Evolutionary conservation across 768 basidiomycete genomes (phyloP).

Genomic region (Suillus subluteus): DNA sequence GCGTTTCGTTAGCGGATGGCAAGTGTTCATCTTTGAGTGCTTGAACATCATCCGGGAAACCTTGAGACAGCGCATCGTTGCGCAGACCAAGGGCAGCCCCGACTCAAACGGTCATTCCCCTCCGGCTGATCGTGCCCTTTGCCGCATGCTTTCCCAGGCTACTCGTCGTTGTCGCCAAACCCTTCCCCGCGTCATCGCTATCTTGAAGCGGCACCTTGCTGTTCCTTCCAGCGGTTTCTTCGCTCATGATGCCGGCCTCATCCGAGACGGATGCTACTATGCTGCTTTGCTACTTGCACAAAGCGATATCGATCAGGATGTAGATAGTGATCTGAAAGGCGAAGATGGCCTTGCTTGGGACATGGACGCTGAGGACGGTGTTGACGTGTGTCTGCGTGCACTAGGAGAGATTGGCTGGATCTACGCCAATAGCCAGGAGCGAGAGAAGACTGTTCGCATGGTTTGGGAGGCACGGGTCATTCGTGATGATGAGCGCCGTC

Average conservation of each 20-base stretch:
- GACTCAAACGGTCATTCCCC: constrained; percentile 41
- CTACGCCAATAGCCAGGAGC: constrained; percentile 74
- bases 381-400: constrained; percentile 65
- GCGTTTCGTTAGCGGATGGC: constrained; percentile 84
- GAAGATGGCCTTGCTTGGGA: constrained; percentile 28
- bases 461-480: constrained; percentile 46
- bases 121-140: constrained; percentile 51
- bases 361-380: constrained; percentile 35
- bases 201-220: constrained; percentile 53
- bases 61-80: constrained; percentile 62
- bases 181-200: constrained; percentile 53
- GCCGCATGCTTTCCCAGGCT: constrained; percentile 52
- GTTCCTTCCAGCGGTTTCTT: constrained; percentile 59
- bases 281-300: constrained; percentile 78
- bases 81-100: constrained; percentile 41
- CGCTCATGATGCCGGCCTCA: constrained; percentile 82
- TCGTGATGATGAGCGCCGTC: constrained; percentile 35
- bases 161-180: constrained; percentile 49
- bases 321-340: constrained; percentile 32
- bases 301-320: constrained; percentile 54
- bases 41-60: constrained; percentile 87
- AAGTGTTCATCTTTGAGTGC: constrained; percentile 92
- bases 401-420: constrained; percentile 85
- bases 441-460: constrained; percentile 59
- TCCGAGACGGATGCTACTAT: constrained; percentile 90